A percentile compares a stretch with the other conserved stretches of the same genome.
Conservation (phyloP, 768 basidiomycete species). For the Lentinula raphanica region DNA sequence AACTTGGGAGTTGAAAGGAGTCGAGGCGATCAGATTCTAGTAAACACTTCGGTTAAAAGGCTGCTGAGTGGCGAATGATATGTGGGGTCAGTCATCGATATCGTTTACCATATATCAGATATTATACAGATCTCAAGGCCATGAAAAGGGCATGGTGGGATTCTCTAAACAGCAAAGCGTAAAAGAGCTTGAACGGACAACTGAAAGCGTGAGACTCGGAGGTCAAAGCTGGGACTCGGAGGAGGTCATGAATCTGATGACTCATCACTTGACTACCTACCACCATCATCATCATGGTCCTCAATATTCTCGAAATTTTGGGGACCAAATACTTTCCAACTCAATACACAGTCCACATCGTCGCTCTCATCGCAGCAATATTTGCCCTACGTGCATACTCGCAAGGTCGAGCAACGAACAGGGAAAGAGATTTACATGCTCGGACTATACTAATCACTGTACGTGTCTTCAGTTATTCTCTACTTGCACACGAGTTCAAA, state of each 20-base stretch:
- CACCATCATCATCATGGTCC: slow-evolving; percentile 39
- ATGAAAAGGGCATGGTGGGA: not conserved
- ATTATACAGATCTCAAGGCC: not conserved
- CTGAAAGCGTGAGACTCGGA: no score
- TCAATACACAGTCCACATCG: slow-evolving; percentile 51
- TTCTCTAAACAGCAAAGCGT: no score
- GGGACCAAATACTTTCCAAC: slow-evolving; percentile 44
- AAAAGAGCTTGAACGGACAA: no score
- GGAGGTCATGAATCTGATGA: no score
- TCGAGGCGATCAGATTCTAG: not conserved
- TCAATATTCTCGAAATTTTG: slow-evolving; percentile 39
- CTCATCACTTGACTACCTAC: no score
- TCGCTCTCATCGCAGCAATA: slow-evolving; percentile 36
- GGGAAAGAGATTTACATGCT: slow-evolving; percentile 74
- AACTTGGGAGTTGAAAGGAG: no score
- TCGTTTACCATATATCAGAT: not conserved
- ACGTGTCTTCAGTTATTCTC: slow-evolving; percentile 15
- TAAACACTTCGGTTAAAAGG: not conserved
- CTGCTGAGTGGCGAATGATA: not conserved
- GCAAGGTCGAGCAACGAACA: slow-evolving; percentile 63
- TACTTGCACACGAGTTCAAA: not conserved
- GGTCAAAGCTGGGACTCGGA: no score
- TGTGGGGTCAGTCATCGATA: not conserved
- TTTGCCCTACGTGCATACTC: slow-evolving; percentile 53
- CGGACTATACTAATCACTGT: slow-evolving; percentile 70